Evolutionary conservation across 1,139 yeast species (phyloP).

Genomic region (Hanseniaspora sp.): DNA sequence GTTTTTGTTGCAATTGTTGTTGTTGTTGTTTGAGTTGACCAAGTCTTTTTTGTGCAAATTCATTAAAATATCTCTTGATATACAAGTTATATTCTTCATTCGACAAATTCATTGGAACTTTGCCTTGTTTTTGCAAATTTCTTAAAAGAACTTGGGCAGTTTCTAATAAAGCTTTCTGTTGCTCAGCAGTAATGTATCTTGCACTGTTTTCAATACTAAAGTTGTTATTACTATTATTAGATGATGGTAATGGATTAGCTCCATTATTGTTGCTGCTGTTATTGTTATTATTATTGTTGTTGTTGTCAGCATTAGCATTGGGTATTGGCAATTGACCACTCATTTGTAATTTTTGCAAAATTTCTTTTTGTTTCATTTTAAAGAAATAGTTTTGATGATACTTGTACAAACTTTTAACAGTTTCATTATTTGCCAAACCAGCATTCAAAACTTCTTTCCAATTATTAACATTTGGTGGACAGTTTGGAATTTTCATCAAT

Average conservation of each 20-base stretch:
- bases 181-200: constrained; percentile 23
- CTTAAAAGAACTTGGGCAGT: constrained; percentile 32
- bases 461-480: constrained; percentile 72
- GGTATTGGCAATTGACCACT: constrained; percentile 16
- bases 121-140: constrained; percentile 30
- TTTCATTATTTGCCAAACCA: constrained; percentile 34
- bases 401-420: constrained; percentile 32
- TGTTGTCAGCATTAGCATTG: constrained; percentile 17
- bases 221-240: constrained; percentile 25
- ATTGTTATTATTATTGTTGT: constrained; percentile 21
- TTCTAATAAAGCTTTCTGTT: constrained; percentile 27
- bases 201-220: constrained; percentile 20
- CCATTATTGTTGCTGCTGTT: constrained; percentile 24
- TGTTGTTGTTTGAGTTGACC: constrained; percentile 21
- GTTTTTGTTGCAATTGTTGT: constrained; percentile 19
- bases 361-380: constrained; percentile 22
- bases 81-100: constrained; percentile 28
- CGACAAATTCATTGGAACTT: constrained; percentile 29
- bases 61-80: constrained; percentile 32
- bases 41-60: constrained; percentile 33
- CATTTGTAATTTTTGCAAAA: constrained; percentile 21
- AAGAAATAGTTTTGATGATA: constrained; percentile 30
- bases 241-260: constrained; percentile 25
- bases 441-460: constrained; percentile 76
- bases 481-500: constrained; percentile 57